Evolutionary conservation across 768 basidiomycete genomes (phyloP), one percentile per base, ranked within the genome.

Genomic region (Russula emetica): DNA sequence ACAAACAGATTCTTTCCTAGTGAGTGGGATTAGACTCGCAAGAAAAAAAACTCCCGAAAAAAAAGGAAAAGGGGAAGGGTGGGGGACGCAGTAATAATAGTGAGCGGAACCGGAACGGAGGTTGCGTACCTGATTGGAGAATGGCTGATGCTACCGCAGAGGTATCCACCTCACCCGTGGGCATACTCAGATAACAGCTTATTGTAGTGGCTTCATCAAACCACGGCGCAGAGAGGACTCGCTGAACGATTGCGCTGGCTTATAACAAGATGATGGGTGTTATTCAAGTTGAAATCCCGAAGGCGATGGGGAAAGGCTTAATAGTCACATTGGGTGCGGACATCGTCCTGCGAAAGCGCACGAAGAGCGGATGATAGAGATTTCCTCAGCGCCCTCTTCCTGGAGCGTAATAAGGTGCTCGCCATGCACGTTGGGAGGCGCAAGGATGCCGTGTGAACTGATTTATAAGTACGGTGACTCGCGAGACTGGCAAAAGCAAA

Each of bases 111-210:
- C 28, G 18, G 50, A 51, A 49, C 6, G 18, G 11, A 2, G 2
- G 36, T 10, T 20, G 49, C 82, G 50, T 63, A 89, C 89, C 84
- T 11, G 75, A 72, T 24, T 76, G 70, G n/a, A 91, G 71, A 59
- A 91, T 79, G 16, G 76, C 76, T 13, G 78, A 71, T 13, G 83
- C 78, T 40, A 92, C 66, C 0, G 71, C 70, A 5, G 78, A 70
- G 0, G 90, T 92, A 69, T 86, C 80, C 28, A 85, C 77, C 69
- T 92, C 90, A 4, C 80, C 87, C 2, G 79, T 72, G 13, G 88
- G 87, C 90, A 92, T 91, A 73, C 84, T 91, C 47, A 92, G 77
- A 72, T 87, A 92, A 72, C 90, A 92, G 75, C 88, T 85, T 34
- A 91, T 72, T 5, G 77, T 76, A 56, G 73, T 78, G 56, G 78